Conservation (phyloP, 331 rosid genomes). For the Pyracantha coccinea region DNA sequence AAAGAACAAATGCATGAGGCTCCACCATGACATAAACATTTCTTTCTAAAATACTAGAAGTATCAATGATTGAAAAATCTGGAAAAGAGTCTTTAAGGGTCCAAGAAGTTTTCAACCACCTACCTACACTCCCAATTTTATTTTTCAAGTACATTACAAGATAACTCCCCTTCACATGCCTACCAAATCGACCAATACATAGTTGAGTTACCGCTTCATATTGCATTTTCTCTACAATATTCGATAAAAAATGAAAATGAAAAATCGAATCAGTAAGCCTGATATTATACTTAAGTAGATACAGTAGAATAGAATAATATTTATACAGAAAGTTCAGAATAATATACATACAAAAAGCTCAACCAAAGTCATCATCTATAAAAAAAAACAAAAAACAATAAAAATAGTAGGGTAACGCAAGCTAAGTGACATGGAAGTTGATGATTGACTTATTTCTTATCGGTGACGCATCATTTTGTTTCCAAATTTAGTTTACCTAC, state of each 20-base stretch:
- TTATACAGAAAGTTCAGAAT: background rate
- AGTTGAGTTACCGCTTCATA: conserved; percentile 56
- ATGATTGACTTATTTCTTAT: background rate
- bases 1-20: conserved; percentile 95
- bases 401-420: no score
- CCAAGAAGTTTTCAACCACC: conserved; percentile 85
- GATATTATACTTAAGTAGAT: background rate
- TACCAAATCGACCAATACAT: conserved; percentile 74
- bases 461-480: no score
- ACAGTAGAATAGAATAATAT: background rate
- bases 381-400: no score
- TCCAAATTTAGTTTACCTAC: no score
- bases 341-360: no score
- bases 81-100: conserved; percentile 81
- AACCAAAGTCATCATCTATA: no score
- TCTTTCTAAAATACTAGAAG: conserved; percentile 6
- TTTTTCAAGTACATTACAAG: conserved; percentile 49
- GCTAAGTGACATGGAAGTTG: background rate
- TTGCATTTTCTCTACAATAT: conserved; percentile 31
- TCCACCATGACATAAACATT: conserved; percentile 43
- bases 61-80: conserved; percentile 30
- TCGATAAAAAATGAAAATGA: background rate
- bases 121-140: conserved; percentile 52
- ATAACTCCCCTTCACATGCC: conserved; percentile 46
- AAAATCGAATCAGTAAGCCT: background rate